phyloP scores from a whole-genome alignment of 306 rosid species.

The Delonix regia region DNA sequence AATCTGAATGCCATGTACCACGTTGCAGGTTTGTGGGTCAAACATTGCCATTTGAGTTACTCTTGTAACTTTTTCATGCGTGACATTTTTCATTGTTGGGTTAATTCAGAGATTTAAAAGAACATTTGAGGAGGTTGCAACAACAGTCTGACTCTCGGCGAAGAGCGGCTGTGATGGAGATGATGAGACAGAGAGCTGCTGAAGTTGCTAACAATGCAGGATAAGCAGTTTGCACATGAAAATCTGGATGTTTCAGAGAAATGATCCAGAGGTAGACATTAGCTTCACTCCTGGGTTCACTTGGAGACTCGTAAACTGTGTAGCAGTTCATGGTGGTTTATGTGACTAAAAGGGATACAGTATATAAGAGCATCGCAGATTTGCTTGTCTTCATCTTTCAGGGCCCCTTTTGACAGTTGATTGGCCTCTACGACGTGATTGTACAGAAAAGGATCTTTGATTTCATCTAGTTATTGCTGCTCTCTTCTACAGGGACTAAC shows the following conservation, averaged over 20 bases:
- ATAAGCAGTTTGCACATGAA: constrained; percentile 51
- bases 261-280: constrained; percentile 17
- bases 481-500: too few relatives aligned
- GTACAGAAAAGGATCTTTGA: too few relatives aligned
- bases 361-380: too few relatives aligned
- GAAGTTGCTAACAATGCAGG: constrained; percentile 84
- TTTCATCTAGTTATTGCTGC: too few relatives aligned
- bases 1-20: constrained; percentile 93
- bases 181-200: constrained; percentile 99
- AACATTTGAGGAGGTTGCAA: constrained; percentile 93
- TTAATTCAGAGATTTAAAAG: constrained; percentile 86
- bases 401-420: too few relatives aligned
- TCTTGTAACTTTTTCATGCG: background rate
- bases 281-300: constrained; percentile 41
- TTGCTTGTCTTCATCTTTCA: too few relatives aligned
- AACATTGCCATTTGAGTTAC: constrained; percentile 7
- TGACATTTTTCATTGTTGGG: constrained; percentile 10
- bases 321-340: too few relatives aligned
- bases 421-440: too few relatives aligned
- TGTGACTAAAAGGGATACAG: too few relatives aligned
- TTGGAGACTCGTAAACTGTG: too few relatives aligned
- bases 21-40: constrained; percentile 84
- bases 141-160: constrained; percentile 96
- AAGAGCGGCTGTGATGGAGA: constrained; percentile 99
- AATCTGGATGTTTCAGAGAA: constrained; percentile 35